Percentiles rank a stretch among this genome's conserved stretches.
Conservation (phyloP, 208 protist genomes). For the Crithidia mellificae region DNA sequence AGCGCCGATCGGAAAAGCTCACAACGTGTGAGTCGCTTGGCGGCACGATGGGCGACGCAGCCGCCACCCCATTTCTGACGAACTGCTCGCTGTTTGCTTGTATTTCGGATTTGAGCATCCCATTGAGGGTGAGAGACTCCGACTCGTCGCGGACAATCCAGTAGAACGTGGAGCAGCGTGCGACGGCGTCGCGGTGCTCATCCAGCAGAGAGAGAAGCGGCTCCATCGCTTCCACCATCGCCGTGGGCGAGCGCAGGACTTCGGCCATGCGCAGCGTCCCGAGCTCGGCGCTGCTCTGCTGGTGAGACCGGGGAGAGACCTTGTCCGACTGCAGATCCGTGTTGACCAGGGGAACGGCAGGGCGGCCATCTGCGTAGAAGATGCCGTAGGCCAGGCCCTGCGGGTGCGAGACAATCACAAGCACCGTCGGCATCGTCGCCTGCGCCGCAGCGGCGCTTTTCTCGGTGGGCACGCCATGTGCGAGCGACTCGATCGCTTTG, state of each 20-base stretch:
- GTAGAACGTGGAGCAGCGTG: constrained; percentile 28
- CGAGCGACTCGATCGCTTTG: constrained; percentile 17
- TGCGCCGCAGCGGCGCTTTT: background rate
- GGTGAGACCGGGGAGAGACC: too few relatives aligned
- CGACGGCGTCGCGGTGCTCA: constrained; percentile 5
- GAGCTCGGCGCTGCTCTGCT: background rate
- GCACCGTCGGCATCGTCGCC: constrained; percentile 20
- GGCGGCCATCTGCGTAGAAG: constrained; percentile 37
- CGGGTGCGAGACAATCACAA: constrained; percentile 46
- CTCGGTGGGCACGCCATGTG: background rate
- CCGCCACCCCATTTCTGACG: background rate
- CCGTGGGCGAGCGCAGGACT: background rate
- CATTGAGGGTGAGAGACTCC: constrained; percentile 2
- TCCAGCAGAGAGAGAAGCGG: constrained; percentile 19
- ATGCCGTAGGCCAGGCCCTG: constrained; percentile 39
- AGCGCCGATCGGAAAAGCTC: constrained; percentile 51
- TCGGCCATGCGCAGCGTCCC: background rate
- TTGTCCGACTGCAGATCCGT: constrained; percentile 14
- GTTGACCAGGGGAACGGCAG: constrained; percentile 35
- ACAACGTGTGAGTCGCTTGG: constrained; percentile 12
- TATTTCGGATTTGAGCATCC: constrained; percentile 2
- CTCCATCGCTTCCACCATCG: background rate
- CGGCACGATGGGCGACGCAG: background rate
- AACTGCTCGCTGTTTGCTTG: background rate
- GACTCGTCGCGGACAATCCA: constrained; percentile 16